Evolutionary conservation across 257 asterid genomes (phyloP), one percentile per base, ranked within the genome.

Genomic region (Ilex asprella): DNA sequence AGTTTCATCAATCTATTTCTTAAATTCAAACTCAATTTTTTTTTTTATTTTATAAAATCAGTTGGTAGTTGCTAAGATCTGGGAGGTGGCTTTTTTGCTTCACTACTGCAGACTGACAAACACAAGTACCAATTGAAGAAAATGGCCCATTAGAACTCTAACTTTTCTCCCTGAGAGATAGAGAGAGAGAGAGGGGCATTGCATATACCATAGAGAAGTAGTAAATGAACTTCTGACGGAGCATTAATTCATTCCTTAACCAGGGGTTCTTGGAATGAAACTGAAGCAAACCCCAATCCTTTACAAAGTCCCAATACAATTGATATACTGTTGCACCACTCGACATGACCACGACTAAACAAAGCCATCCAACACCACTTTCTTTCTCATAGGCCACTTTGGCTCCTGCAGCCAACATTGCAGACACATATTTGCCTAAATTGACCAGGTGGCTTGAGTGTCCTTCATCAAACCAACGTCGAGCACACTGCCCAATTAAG

Each of bases 401-500:
- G 14, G 96, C 94, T 30, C 98, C 98, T 0, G 96, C 96, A 3
- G 94, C 98, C 75, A 91, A 68, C 98, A 91, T 91, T 39, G 98
- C 95, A 32, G 98, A 91, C 60, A 88, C 95, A 63, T 91, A 91
- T 71, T 91, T 91, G 21, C 96, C 96, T 7, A 91, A 80, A 74
- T 91, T 91, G 2, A 83, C 70, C 10, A 91, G 76, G 77, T 91
- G 96, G 77, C 82, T 86, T 46, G 82, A 84, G 57, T 91, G 88
- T 11, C 98, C 98, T 80, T 91, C 98, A 21, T 91, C 98, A 41
- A 86, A 85, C 94, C 96, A 91, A 69, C 98, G 66, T 58, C 98
- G 76, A 16, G 98, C 98, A 70, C 98, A 91, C 95, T 91, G 85
- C 30, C 10, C 53, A 27, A 46, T 35, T 35, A 4, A 27, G 51